A percentile compares a stretch with the other conserved stretches of the same genome.
Evolutionary conservation across 2,329 filamentous ascomycete species (phyloP).

Genomic region (Phoma sp.): DNA sequence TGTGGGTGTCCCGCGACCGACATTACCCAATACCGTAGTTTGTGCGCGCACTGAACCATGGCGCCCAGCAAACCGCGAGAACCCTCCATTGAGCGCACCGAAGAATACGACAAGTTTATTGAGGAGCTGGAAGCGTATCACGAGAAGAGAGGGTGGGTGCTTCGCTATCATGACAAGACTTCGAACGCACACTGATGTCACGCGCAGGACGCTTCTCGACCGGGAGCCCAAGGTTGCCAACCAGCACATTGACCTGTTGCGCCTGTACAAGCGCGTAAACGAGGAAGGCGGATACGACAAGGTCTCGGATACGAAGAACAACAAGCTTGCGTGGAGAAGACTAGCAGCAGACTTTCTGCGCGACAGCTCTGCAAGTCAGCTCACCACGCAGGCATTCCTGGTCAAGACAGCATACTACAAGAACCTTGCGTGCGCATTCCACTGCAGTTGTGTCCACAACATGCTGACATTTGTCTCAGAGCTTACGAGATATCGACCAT

Average conservation of each 20-base stretch:
- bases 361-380: constrained; percentile 67
- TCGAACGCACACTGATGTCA: constrained; percentile 32
- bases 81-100: constrained; percentile 55
- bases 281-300: constrained; percentile 85
- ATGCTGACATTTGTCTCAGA: constrained; percentile 36
- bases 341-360: constrained; percentile 79
- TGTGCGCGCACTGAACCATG: constrained; percentile 52
- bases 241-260: constrained; percentile 76
- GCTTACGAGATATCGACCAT: constrained; percentile 84
- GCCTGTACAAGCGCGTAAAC: constrained; percentile 79
- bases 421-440: constrained; percentile 68
- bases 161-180: constrained; percentile 21
- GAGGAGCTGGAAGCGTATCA: constrained; percentile 75
- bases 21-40: constrained; percentile 23
- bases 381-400: constrained; percentile 82
- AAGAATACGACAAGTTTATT: constrained; percentile 82
- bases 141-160: constrained; percentile 70
- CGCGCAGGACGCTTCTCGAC: constrained; percentile 71
- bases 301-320: constrained; percentile 68
- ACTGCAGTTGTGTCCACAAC: constrained; percentile 9
- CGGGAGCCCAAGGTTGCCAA: constrained; percentile 81
- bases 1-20: constrained; percentile 31
- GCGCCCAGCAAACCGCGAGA: constrained; percentile 53
- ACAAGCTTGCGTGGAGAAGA: constrained; percentile 85
- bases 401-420: constrained; percentile 91